A percentile compares a stretch with the other conserved stretches of the same genome.
Evolutionary conservation across 257 asterid genomes (phyloP).

Genomic region (Fraxinus excelsior): DNA sequence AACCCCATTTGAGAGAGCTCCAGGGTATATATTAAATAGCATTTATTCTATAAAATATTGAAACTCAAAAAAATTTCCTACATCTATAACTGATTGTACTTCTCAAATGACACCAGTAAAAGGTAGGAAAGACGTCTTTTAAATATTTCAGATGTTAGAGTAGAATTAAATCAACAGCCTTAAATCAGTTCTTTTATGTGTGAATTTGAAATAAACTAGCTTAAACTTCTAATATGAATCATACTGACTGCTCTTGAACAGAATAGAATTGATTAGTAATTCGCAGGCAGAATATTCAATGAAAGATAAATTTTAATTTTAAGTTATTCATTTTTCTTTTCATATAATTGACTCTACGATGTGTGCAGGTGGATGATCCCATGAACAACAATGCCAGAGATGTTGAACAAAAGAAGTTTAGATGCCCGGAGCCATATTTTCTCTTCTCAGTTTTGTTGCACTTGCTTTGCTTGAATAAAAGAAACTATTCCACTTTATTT

Average conservation of each 20-base stretch:
- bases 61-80: background rate
- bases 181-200: background rate
- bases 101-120: background rate
- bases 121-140: background rate
- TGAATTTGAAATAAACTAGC: background rate
- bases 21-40: no score
- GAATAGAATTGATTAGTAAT: no score
- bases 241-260: no score
- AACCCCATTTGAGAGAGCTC: no score
- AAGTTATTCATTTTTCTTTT: background rate
- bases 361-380: slow-evolving; percentile 15
- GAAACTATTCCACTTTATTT: slow-evolving; percentile 12
- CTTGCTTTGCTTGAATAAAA: background rate
- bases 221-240: background rate
- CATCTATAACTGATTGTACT: background rate
- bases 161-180: background rate
- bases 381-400: background rate
- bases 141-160: background rate
- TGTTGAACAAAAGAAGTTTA: slow-evolving; percentile 9
- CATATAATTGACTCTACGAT: background rate
- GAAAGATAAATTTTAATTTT: background rate
- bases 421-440: background rate
- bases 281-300: no score
- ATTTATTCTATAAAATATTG: background rate
- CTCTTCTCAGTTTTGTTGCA: background rate